Percentiles rank a stretch among this genome's conserved stretches.
Conservation (phyloP, 169 alveolate genomes). For the Hepatocystis sp. region DNA sequence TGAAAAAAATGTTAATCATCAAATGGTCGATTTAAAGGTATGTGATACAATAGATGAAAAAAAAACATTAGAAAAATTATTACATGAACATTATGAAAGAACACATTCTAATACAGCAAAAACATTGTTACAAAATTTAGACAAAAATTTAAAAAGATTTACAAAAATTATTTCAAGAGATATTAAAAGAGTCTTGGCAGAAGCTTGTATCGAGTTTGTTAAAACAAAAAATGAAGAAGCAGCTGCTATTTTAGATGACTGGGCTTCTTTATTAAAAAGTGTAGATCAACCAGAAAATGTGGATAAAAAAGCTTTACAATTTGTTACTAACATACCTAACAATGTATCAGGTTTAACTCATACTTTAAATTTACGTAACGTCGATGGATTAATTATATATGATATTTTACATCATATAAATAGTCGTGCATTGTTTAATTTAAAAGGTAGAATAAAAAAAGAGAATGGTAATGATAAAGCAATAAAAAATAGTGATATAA, state of each 20-base stretch:
- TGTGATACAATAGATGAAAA: constrained; percentile 77
- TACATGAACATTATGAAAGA: constrained; percentile 77
- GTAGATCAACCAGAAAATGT: constrained; percentile 76
- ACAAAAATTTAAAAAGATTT: constrained; percentile 59
- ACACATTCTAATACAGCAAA: constrained; percentile 79
- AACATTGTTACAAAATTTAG: constrained; percentile 46
- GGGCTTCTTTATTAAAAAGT: constrained; percentile 72
- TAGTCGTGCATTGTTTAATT: constrained; percentile 20
- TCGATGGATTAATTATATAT: constrained; percentile 65
- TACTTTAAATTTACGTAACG: constrained; percentile 59
- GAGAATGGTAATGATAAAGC: too few species aligned
- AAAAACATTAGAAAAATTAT: constrained; percentile 74
- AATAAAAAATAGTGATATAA: too few species aligned
- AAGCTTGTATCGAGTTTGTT: constrained; percentile 80
- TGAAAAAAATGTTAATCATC: constrained; percentile 73
- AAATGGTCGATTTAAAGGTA: constrained; percentile 79
- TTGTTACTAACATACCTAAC: constrained; percentile 70
- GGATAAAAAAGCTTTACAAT: constrained; percentile 76
- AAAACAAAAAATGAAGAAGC: constrained; percentile 79
- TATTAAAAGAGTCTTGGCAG: constrained; percentile 77
- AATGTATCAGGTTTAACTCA: constrained; percentile 50
- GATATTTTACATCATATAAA: constrained; percentile 36
- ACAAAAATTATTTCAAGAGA: constrained; percentile 78
- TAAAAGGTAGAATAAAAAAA: constrained; percentile 11
- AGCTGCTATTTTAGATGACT: constrained; percentile 78